These are phyloP conservation scores for Ceratocystis alfenasii DNA, from an alignment of 2,329 filamentous ascomycete species.

Conservation along the genomic window DNA sequence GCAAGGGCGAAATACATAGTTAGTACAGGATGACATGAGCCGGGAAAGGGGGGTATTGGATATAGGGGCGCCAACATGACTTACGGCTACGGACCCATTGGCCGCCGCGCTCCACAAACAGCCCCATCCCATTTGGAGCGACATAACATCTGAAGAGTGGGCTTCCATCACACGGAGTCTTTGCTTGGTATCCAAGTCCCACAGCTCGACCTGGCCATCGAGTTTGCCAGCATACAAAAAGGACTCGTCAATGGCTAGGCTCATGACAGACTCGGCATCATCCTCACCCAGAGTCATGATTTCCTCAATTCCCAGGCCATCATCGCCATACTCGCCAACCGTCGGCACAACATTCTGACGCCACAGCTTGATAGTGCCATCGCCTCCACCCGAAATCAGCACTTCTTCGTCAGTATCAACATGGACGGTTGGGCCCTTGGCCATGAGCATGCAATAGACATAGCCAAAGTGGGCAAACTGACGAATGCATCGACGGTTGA, in stretches of 20 bases:
- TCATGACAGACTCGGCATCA: constrained; percentile 55
- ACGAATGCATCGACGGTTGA: constrained; percentile 65
- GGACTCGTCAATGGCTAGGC: constrained; percentile 74
- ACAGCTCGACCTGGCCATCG: constrained; percentile 81
- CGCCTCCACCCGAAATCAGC: constrained; percentile 80
- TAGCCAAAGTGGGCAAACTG: constrained; percentile 94
- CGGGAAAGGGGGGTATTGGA: neutral
- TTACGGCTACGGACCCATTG: constrained; percentile 73
- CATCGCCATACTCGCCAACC: constrained; percentile 18
- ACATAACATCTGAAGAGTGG: constrained; percentile 71
- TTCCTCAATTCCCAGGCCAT: constrained; percentile 53
- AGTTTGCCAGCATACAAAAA: constrained; percentile 87
- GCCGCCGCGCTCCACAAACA: constrained; percentile 79
- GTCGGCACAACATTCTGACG: constrained; percentile 37
- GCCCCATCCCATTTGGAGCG: constrained; percentile 73
- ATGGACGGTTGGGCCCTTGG: constrained; percentile 54
- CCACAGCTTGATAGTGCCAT: constrained; percentile 95
- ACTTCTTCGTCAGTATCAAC: constrained; percentile 66
- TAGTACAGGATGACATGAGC: constrained; percentile 1
- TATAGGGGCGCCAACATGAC: constrained; percentile 25
- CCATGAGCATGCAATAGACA: constrained; percentile 88
- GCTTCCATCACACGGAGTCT: constrained; percentile 75
- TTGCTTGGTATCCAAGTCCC: constrained; percentile 92
- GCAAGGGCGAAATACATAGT: neutral
- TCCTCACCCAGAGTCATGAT: constrained; percentile 53